Evolutionary conservation across 306 rosid genomes (phyloP), one percentile per base, ranked within the genome.

Genomic region (Pachyrhizus erosus): DNA sequence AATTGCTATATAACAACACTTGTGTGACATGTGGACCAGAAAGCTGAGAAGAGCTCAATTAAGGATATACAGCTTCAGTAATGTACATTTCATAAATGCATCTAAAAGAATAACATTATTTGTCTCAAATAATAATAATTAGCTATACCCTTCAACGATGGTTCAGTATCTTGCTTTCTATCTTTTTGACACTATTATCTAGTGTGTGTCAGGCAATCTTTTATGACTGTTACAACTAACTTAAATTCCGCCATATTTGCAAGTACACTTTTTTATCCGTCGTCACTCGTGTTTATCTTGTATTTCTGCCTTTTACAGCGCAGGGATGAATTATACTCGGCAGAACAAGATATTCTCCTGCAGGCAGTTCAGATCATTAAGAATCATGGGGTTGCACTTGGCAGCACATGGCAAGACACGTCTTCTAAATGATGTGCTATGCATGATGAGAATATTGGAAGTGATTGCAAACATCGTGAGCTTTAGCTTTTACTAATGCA

Each of bases 301-400:
- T 75, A 42, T 15, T 21, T 46, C 58, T 51, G 14, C 52, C 58
- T 33, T 60, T 70, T 87, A 54, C 87, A 94, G 98, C 88, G 89
- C 86, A 91, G 80, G 87, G 88, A 90, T 9, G 97, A 95, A 81
- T 33, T 86, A 4, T 84, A 78, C 87, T 75, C 93, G 1, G 91
- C 94, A n/a, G 88, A 95, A 79, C 94, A 93, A 85, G 98, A 95
- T 8, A 87, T 91, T 80, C 94, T 95, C 46, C 87, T 95, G 67
- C 89, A 34, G 78, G 84, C 97, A 27, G 90, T 84, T 83, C 88
- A 87, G 79, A 89, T 90, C 70, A 90, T 93, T 21, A 89, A 89
- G 85, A 86, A 73, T 70, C 90, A 89, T 21, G 99, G 94, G 46
- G 89, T 89, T 62, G 83, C 68, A 43, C 82, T 95, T 27, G 98